A percentile compares a stretch with the other conserved stretches of the same genome.
These are phyloP conservation scores for Pyrenophora graminea DNA, from an alignment of 2,329 filamentous ascomycete genomes.

Conservation along the genomic window DNA sequence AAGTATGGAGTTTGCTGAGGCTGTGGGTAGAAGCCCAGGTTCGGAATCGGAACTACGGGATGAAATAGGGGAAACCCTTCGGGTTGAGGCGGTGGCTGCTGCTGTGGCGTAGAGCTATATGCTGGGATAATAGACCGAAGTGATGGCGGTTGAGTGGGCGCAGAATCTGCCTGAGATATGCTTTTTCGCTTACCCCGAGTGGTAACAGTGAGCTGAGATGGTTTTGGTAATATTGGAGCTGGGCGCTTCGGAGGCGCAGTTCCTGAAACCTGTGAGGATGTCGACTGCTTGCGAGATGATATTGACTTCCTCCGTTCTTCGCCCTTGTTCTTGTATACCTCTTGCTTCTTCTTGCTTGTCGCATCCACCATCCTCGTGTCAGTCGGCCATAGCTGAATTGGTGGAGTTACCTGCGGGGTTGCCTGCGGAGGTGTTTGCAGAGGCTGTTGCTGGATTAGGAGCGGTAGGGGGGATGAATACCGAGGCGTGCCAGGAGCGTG, in stretches of 20 bases:
- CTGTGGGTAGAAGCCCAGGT: too few relatives aligned
- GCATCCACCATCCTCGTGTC: constrained; percentile 4
- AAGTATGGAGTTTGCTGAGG: not conserved
- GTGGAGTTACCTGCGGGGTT: not conserved
- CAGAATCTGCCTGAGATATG: too few relatives aligned
- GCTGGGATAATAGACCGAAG: not conserved
- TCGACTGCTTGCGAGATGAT: not conserved
- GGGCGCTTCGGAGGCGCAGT: too few relatives aligned
- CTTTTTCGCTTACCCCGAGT: not conserved
- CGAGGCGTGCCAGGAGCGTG: not conserved
- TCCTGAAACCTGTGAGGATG: not conserved
- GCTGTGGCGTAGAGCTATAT: too few relatives aligned
- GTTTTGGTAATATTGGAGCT: too few relatives aligned
- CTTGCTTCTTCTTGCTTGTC: constrained; percentile 9
- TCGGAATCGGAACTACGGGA: too few relatives aligned
- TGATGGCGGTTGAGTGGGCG: not conserved
- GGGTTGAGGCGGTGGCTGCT: too few relatives aligned
- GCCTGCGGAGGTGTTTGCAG: not conserved
- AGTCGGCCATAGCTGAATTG: constrained; percentile 23
- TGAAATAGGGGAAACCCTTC: too few relatives aligned
- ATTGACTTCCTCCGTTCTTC: not conserved
- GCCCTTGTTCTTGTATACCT: constrained; percentile 2
- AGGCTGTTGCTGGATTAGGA: not conserved
- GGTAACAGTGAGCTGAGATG: too few relatives aligned
- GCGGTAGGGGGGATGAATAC: not conserved